Evolutionary conservation across 1,284 basidiomycete genomes (phyloP).

Genomic region (Cryptococcus sp.): DNA sequence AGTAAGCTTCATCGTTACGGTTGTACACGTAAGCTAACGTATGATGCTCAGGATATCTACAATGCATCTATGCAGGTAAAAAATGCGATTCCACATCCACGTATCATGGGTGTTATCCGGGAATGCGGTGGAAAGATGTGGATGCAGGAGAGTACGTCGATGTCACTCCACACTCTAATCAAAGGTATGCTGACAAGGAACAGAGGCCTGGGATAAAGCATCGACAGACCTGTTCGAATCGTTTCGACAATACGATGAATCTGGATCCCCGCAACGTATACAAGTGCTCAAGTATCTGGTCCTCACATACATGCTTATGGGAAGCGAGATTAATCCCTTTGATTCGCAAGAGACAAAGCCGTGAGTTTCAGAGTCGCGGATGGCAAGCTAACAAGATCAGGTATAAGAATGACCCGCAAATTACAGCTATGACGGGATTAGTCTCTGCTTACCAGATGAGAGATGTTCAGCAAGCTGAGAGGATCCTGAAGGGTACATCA

Average conservation of each 20-base stretch:
- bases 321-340: slow-evolving; percentile 97
- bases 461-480: slow-evolving; percentile 94
- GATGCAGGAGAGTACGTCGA: slow-evolving; percentile 92
- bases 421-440: slow-evolving; percentile 95
- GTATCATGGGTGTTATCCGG: slow-evolving; percentile 98
- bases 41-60: slow-evolving; percentile 74
- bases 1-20: slow-evolving; percentile 47
- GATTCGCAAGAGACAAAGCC: slow-evolving; percentile 99
- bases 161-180: slow-evolving; percentile 9
- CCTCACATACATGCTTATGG: slow-evolving; percentile 96
- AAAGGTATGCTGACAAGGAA: slow-evolving; percentile 2
- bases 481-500: slow-evolving; percentile 71
- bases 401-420: slow-evolving; percentile 94
- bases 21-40: neutral
- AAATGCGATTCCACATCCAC: slow-evolving; percentile 95
- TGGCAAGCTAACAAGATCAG: slow-evolving; percentile 47
- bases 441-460: slow-evolving; percentile 93
- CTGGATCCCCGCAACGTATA: slow-evolving; percentile 91
- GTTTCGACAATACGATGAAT: slow-evolving; percentile 98
- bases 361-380: slow-evolving; percentile 49
- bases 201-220: slow-evolving; percentile 92
- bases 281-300: slow-evolving; percentile 99
- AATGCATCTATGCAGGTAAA: slow-evolving; percentile 88
- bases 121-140: slow-evolving; percentile 99
- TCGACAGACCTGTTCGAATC: slow-evolving; percentile 98